phyloP scores from a whole-genome alignment of 345 rosid species.

The Eutrema heterophyllum region DNA sequence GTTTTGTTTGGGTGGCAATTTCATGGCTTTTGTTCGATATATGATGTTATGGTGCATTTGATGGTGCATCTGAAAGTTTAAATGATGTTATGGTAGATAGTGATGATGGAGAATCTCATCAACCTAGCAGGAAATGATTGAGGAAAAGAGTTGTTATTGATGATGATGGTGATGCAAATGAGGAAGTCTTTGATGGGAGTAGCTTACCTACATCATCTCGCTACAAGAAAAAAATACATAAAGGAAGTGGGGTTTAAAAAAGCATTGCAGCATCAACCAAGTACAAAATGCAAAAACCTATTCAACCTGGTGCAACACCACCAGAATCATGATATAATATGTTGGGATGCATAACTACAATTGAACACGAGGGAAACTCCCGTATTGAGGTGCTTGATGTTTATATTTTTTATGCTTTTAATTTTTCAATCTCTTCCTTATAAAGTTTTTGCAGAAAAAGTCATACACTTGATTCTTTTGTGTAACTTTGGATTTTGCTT shows the following conservation, averaged over 20 bases:
- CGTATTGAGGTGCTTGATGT: constrained; percentile 74
- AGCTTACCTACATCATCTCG: constrained; percentile 38
- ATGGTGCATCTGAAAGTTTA: constrained; percentile 39
- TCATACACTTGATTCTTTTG: not conserved
- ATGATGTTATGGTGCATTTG: too few relatives aligned
- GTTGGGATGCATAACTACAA: constrained; percentile 73
- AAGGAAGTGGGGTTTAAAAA: constrained; percentile 41
- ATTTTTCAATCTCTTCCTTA: not conserved
- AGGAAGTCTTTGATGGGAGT: constrained; percentile 41
- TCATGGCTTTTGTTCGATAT: too few relatives aligned
- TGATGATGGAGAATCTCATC: constrained; percentile 52
- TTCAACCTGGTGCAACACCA: too few relatives aligned
- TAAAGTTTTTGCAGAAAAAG: not conserved
- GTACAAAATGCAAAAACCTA: constrained; percentile 79
- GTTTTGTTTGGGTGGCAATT: too few relatives aligned
- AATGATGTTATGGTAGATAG: constrained; percentile 62
- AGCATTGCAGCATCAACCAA: constrained; percentile 31
- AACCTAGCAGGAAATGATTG: constrained; percentile 58
- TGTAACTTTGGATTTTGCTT: not conserved
- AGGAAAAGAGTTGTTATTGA: constrained; percentile 47
- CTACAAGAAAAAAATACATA: constrained; percentile 36
- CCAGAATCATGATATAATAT: too few relatives aligned
- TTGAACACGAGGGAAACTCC: constrained; percentile 81
- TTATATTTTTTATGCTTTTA: not conserved
- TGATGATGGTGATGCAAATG: constrained; percentile 40